Conservation (phyloP, 1,139 yeast species). For the Yamadazyma atmosphaerica region DNA sequence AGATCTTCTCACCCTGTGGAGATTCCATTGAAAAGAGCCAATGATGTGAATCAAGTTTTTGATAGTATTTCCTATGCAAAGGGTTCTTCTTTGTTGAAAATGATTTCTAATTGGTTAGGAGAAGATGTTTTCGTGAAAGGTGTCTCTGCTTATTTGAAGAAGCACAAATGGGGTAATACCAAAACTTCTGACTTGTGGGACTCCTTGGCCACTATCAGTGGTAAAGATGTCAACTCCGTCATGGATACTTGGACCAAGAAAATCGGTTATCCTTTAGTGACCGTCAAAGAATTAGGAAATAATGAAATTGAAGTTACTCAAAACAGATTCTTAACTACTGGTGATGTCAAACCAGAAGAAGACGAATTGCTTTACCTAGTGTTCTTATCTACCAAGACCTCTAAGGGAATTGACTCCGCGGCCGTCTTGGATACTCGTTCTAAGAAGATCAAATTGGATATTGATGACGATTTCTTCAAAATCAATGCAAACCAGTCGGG, state of each 20-base stretch:
- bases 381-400: constrained; percentile 74
- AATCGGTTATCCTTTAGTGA: constrained; percentile 79
- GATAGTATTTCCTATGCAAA: constrained; percentile 70
- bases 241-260: constrained; percentile 88
- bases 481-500: constrained; percentile 83
- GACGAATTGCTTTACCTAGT: constrained; percentile 72
- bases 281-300: constrained; percentile 47
- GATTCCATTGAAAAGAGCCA: constrained; percentile 54
- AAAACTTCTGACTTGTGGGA: constrained; percentile 81
- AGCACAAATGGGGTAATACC: constrained; percentile 79
- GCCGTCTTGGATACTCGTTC: constrained; percentile 58
- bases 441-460: constrained; percentile 42
- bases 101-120: constrained; percentile 74
- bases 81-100: constrained; percentile 77
- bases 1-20: constrained; percentile 60
- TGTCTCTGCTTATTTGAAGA: constrained; percentile 69
- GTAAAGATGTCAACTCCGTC: constrained; percentile 70
- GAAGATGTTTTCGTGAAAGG: constrained; percentile 71
- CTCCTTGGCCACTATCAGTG: constrained; percentile 72
- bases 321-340: constrained; percentile 77
- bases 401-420: constrained; percentile 63
- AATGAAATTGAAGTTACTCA: constrained; percentile 59
- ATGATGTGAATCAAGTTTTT: constrained; percentile 58
- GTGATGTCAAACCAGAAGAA: constrained; percentile 74
- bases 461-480: constrained; percentile 62